These are phyloP conservation scores for Naganishia vaughanmartiniae DNA, from an alignment of 768 basidiomycete genomes.

Conservation along the genomic window DNA sequence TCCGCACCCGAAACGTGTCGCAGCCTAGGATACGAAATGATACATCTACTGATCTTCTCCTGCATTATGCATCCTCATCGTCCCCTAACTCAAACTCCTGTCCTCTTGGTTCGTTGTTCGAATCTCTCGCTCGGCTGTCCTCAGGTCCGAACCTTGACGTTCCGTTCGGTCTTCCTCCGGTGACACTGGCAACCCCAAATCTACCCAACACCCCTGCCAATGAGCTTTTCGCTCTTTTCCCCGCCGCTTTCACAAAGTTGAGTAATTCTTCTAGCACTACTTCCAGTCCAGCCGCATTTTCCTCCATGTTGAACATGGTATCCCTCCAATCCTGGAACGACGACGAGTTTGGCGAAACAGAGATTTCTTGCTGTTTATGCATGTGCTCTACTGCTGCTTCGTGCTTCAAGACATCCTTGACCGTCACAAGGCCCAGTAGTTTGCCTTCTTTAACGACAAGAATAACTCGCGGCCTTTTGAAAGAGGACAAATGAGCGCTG, in stretches of 20 bases:
- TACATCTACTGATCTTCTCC: no score
- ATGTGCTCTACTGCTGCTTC: conserved; percentile 57
- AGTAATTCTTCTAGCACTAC: conserved; percentile 38
- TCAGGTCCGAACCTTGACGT: background rate
- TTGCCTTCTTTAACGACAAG: conserved; percentile 82
- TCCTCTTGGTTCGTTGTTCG: conserved; percentile 1
- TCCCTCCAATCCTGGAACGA: conserved; percentile 33
- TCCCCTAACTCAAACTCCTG: conserved; percentile 17
- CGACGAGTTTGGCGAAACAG: background rate
- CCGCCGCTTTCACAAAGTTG: conserved; percentile 20
- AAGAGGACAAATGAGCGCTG: conserved; percentile 21
- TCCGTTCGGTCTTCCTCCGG: background rate
- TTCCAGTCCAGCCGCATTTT: conserved; percentile 37
- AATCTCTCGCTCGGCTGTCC: background rate
- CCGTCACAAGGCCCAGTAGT: conserved; percentile 81
- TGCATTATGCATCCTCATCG: conserved; percentile 11
- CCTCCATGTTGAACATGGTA: conserved; percentile 33
- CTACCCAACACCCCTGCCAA: background rate
- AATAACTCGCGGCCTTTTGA: conserved; percentile 85
- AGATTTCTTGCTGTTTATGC: conserved; percentile 29
- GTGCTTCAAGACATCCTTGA: conserved; percentile 91
- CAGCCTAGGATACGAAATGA: no score
- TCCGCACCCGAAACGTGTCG: background rate
- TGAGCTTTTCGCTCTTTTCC: background rate
- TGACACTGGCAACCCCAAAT: background rate